Conservation (phyloP, 345 rosid genomes). For the Diplotaxis tenuifolia region DNA sequence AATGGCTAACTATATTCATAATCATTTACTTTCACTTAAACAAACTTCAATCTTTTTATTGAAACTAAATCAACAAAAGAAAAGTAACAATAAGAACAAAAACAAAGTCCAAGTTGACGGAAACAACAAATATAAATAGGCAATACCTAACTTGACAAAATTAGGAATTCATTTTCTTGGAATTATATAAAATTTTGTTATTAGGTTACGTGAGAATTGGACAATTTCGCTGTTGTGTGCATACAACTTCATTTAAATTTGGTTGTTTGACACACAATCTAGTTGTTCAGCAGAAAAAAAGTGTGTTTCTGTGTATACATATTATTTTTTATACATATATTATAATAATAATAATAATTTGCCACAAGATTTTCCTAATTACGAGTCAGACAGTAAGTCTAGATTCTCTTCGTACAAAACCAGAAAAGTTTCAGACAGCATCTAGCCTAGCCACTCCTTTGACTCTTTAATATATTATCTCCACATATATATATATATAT, state of each 20-base stretch:
- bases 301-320: background rate
- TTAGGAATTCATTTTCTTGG: constrained; percentile 2
- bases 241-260: constrained; percentile 14
- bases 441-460: background rate
- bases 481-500: background rate
- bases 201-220: constrained; percentile 22
- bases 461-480: background rate
- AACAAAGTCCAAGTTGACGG: background rate
- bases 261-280: constrained; percentile 32
- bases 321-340: background rate
- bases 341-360: background rate
- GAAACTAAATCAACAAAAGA: background rate
- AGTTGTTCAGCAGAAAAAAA: constrained; percentile 23
- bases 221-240: constrained; percentile 7
- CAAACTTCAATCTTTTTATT: background rate
- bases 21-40: background rate
- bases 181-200: background rate
- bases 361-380: constrained; percentile 11
- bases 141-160: constrained; percentile 11
- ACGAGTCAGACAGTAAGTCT: constrained; percentile 12
- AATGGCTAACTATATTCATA: background rate
- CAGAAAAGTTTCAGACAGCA: constrained; percentile 13
- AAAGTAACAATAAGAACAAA: background rate
- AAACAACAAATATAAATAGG: background rate
- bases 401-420: constrained; percentile 1